Base-by-base conservation (phyloP, 1,284 basidiomycete species). In the Ustilago esculenta region DNA sequence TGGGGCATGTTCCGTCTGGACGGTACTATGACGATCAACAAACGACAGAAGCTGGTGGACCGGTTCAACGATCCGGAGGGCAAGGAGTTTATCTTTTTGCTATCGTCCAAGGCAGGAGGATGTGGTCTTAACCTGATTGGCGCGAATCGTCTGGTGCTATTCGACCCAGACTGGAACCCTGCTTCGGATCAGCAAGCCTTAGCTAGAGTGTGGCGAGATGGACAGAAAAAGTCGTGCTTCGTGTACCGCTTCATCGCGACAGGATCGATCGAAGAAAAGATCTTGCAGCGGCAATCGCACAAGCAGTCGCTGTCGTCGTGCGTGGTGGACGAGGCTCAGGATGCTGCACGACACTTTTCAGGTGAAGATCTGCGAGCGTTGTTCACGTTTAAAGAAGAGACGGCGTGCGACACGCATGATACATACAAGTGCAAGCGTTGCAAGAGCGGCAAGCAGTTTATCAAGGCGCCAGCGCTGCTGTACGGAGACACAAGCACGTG, bases 401-500 rank as follows among this genome's bases (percentile, higher is more conserved):
- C 94, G 7, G 81, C 89, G 5, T 94, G 91, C 78, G 94, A 98
- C 81, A 98, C 95, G 29, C 96, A 98, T 60, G 81, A 82, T 59
- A 81, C 81, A 35, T 80, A 79, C 87, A 98, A 98, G 84, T 98
- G 94, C 84, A 94, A 93, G 83, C 87, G 94, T 27, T 99, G 96
- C 84, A 90, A 70, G 87, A 86, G 92, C 65, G 94, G 92, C 20
- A 90, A 87, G 78, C 95, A 98, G 83, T 82, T 87, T 40, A 85
- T 88, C 79, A 96, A 95, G 82, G 86, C 92, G 3, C 87, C 88
- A 0, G 94, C 92, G 0, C 83, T 98, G 80, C 83, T 98, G 17
- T 98, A 98, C 74, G 96, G 96, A 30, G 95, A 99, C 82, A 92
- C 92, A 7, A 95, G 92, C 89, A 93, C 94, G 92, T 98, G 95